Base-by-base conservation (phyloP, 2,329 filamentous ascomycete genomes). In the Xylaria sp. region DNA sequence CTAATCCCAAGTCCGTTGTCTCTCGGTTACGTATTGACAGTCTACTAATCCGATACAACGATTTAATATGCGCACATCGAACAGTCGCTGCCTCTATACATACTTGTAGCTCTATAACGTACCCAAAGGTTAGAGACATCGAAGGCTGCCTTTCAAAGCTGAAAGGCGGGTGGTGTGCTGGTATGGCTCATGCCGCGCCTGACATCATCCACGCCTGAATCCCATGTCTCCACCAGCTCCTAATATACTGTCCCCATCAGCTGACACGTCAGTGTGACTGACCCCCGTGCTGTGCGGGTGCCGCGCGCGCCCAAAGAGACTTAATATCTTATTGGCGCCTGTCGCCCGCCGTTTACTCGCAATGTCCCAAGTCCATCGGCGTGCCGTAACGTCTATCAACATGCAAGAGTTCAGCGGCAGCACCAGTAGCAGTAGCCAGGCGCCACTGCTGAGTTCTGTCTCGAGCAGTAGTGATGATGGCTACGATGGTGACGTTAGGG, bases 281-380 rank as follows among this genome's bases (percentile, higher is more conserved):
- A 61, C 51, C 55, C 55, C 47, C 36, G 17, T 59, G 49, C 25
- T 38, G 42, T 22, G 36, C 9, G n/a, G 33, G 38, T 49, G 50
- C 44, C 27, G 47, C 54, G 51, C 27, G 47, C 54, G 38, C 42
- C 27, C 50, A 38, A 27, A 25, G 27, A 39, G 29, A 62, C 51
- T 47, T 33, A 50, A 39, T 61, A 38, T 33, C 36, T 39, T 33
- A 15, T 22, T 33, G 38, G 54, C 25, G 29, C 42, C 42, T 55
- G 53, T 42, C 22, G 36, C 25, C n/a, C 36, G 17, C 39, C 60
- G 31, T 55, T 29, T 44, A 45, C 50, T 69, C 63, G 56, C 58
- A n/a, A 74, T 75, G 70, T 67, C 71, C 63, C 69, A 69, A 29
- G 65, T 73, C 10, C 71, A 74, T 68, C 73, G 72, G 59, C 70